Evolutionary conservation across 2,329 filamentous ascomycete genomes (phyloP), one percentile per base, ranked within the genome.

Genomic region (Fusarium newnesense): DNA sequence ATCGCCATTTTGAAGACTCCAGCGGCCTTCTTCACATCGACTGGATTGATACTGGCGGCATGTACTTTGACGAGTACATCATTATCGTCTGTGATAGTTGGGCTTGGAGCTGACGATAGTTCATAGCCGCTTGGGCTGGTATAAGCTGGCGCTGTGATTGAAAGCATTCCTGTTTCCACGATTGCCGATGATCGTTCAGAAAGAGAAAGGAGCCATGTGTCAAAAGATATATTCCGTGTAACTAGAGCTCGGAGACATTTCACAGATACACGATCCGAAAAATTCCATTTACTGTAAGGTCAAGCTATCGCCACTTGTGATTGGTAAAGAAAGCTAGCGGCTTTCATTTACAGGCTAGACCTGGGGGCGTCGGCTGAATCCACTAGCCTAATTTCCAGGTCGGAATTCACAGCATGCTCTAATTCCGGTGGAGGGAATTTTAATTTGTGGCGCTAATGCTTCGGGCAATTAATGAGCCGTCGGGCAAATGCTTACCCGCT

Each of bases 31-130:
- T 60, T 60, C 2, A 60, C 57, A 1, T 60, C 57, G 6, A 60
- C 44, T 5, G 57, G 57, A 8, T 60, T 60, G 7, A 60, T 40
- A 5, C 57, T 60, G 4, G 57, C 44, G 0, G 57, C 57, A 32
- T 60, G 26, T 1, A 60, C 44, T 4, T 40, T 37, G 1, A 60
- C 53, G 8, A 60, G 34, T 0, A 60, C 34, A 3, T 53, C 34
- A 1, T 19, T 12, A 4, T 24, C 44, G 1, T 4, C 26, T 1
- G 7, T 60, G 9, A 60, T 21, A 1, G 4, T 10, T 26, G 57
- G 57, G 4, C 0, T 36, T 1, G 57, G 12, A 0, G 30, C 16
- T 0, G 9, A 40, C 0, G 44, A 39, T 1, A 53, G 2, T 1
- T 53, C 26, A 2, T 60, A 60, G 18, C 26, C 43, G 4, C 0